These are phyloP conservation scores for Penstemon newberryi DNA, from an alignment of 257 asterid genomes.

Conservation along the genomic window DNA sequence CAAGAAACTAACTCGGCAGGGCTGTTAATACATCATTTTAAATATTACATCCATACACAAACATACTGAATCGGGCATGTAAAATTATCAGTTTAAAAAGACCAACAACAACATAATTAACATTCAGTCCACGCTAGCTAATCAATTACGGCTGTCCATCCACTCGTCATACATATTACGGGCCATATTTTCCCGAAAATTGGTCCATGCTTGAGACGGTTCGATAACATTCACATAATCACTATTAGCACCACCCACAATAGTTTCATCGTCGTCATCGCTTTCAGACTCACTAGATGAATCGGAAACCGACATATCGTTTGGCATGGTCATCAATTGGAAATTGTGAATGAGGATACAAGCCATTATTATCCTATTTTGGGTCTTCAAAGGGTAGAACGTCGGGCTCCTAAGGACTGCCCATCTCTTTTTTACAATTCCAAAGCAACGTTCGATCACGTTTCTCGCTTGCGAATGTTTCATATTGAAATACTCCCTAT, in stretches of 20 bases:
- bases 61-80: too few species aligned
- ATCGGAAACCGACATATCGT: neutral
- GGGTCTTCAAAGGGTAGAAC: neutral
- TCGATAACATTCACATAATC: neutral
- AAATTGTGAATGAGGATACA: neutral
- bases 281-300: neutral
- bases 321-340: neutral
- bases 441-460: neutral
- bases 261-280: slow-evolving; percentile 1
- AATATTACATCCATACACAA: too few species aligned
- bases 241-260: neutral
- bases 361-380: neutral
- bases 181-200: neutral
- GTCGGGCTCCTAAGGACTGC: neutral
- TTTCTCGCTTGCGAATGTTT: neutral
- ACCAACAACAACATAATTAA: too few species aligned
- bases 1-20: too few species aligned
- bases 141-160: neutral
- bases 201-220: neutral
- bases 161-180: neutral
- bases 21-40: too few species aligned
- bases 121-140: too few species aligned
- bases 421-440: neutral
- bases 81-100: too few species aligned
- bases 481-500: slow-evolving; percentile 6